phyloP scores from a whole-genome alignment of 2,329 filamentous ascomycete species.

The Magnaporthiopsis rhizophila region DNA sequence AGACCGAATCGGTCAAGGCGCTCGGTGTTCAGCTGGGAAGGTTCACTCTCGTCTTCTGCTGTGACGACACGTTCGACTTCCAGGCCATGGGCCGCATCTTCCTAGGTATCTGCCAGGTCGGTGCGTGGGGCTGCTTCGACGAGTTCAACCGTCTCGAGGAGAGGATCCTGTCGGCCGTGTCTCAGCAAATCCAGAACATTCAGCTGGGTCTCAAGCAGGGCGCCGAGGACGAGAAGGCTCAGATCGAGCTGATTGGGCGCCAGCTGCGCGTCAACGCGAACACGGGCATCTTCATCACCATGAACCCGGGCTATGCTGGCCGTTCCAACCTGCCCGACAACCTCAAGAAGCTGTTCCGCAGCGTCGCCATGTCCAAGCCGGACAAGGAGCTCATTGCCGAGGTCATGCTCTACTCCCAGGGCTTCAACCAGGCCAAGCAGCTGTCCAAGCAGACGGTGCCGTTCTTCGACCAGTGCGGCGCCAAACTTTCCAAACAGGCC shows the following conservation, averaged over 20 bases:
- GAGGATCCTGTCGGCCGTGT: slow-evolving; percentile 93
- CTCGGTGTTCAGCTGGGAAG: slow-evolving; percentile 92
- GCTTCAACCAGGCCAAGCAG: slow-evolving; percentile 92
- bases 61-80: slow-evolving; percentile 99
- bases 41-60: slow-evolving; percentile 98
- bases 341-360: slow-evolving; percentile 98
- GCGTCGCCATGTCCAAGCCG: slow-evolving; percentile 98
- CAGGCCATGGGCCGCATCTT: slow-evolving; percentile 99
- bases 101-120: slow-evolving; percentile 96
- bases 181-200: slow-evolving; percentile 98
- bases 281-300: slow-evolving; percentile 98
- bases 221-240: slow-evolving; percentile 69
- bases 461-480: slow-evolving; percentile 90
- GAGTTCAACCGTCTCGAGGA: slow-evolving; percentile 99
- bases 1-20: slow-evolving; percentile 98
- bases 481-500: slow-evolving; percentile 82
- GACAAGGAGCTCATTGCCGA: slow-evolving; percentile 99
- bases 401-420: slow-evolving; percentile 99
- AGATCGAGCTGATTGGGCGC: slow-evolving; percentile 91
- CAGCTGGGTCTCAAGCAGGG: slow-evolving; percentile 89
- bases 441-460: slow-evolving; percentile 94
- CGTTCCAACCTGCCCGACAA: slow-evolving; percentile 98
- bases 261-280: slow-evolving; percentile 84
- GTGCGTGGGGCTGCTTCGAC: slow-evolving; percentile 99
- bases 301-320: slow-evolving; percentile 98